Evolutionary conservation across 176 grass and related monocot species (phyloP).

Genomic region (Avena atlantica): DNA sequence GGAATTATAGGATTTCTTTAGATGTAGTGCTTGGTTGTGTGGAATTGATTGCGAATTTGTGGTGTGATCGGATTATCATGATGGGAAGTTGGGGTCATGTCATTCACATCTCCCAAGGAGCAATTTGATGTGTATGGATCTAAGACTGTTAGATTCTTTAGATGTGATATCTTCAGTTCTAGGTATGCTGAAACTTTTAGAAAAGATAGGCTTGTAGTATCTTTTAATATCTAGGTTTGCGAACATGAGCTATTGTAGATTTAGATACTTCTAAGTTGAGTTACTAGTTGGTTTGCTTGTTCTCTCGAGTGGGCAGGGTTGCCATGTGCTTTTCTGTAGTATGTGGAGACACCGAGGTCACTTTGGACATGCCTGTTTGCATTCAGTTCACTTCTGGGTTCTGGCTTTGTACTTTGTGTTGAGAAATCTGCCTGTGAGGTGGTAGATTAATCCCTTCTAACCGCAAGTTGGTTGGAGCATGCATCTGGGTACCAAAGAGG

Average conservation of each 20-base stretch:
- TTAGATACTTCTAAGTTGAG: neutral
- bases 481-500: neutral
- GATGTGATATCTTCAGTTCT: neutral
- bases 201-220: neutral
- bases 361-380: neutral
- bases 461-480: neutral
- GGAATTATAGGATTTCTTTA: neutral
- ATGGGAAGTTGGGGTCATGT: neutral
- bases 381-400: neutral
- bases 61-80: neutral
- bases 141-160: neutral
- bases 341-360: neutral
- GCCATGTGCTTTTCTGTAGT: neutral
- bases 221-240: neutral
- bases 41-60: neutral
- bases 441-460: neutral
- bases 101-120: neutral
- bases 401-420: neutral
- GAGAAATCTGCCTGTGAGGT: neutral
- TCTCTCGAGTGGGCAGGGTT: neutral
- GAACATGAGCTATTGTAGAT: neutral
- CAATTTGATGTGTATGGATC: neutral
- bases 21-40: constrained; percentile 15
- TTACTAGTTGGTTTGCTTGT: neutral
- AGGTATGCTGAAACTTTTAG: neutral